phyloP scores from a whole-genome alignment of 2,329 filamentous ascomycete species.

The Beauveria caledonica region DNA sequence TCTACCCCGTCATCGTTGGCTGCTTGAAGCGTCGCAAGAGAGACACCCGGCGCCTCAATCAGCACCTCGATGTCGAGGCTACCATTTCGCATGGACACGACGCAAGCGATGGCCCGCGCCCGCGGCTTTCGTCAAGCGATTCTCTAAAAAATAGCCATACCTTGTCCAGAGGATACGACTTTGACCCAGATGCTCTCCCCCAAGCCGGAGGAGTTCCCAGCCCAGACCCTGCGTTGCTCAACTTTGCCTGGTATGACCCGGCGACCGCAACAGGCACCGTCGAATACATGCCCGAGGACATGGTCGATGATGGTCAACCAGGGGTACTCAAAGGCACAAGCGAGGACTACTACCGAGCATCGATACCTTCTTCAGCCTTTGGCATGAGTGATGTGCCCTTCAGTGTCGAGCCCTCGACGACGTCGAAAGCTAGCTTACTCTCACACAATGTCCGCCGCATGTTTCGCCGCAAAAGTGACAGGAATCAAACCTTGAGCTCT shows the following conservation, averaged over 20 bases:
- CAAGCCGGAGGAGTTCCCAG: background rate
- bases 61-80: conserved; percentile 24
- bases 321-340: conserved; percentile 28
- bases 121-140: conserved; percentile 29
- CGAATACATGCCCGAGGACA: conserved; percentile 16
- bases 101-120: conserved; percentile 17
- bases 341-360: conserved; percentile 34
- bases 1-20: conserved; percentile 31
- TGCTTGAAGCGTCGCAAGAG: conserved; percentile 23
- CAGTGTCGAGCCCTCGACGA: conserved; percentile 17
- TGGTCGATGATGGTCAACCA: conserved; percentile 20
- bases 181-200: conserved; percentile 1
- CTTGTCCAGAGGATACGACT: conserved; percentile 19
- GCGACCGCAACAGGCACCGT: conserved; percentile 3
- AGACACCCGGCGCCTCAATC: conserved; percentile 13
- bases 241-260: conserved; percentile 7
- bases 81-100: conserved; percentile 16
- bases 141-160: conserved; percentile 26
- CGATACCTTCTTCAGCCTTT: conserved; percentile 33
- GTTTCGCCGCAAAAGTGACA: conserved; percentile 27
- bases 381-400: conserved; percentile 27
- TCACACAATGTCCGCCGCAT: conserved; percentile 28
- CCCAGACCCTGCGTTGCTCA: conserved; percentile 9
- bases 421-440: conserved; percentile 27
- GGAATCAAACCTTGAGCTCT: conserved; percentile 23